Base-by-base conservation (phyloP, 192 early-diverging fungal genomes). In the Diversispora epigaea region DNA sequence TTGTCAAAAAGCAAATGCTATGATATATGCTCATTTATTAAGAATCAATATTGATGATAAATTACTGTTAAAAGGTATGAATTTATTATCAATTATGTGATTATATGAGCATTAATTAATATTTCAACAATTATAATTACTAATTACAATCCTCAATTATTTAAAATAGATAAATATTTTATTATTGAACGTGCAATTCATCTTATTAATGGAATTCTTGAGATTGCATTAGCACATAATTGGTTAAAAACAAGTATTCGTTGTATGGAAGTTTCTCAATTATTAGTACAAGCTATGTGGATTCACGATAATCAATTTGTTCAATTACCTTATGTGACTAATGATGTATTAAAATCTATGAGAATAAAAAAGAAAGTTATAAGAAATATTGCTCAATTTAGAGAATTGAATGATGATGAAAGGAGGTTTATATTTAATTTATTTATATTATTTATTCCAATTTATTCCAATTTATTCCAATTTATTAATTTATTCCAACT, bases 271-370 rank as follows among this genome's bases (percentile, higher is more conserved):
- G 85, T 98, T 54, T 86, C 90, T 49, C 97, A 98, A 84, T 86
- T 91, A 77, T 81, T 99, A 54, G 88, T 94, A 4, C 98, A 99
- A 82, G 98, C 94, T 17, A 81, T 93, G 32, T 92, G 89, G 70
- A 83, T 86, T 76, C 84, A 90, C 75, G 94, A 93, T 49, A 86
- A 92, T 7, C 89, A 92, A 21, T 81, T 98, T 40, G 82, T 92
- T 71, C 95, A 98, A 82, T 84, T 99, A 40, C 96, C 96, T 45
- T 88, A 89, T 55, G 80, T 97, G 44, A 88, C 84, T 41, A 72
- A 80, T 45, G 89, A 92, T n/a, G 80, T 88, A 68, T 65, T 95
- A 54, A 89, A 89, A 75, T 78, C 87, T 15, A 83, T 89, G 69
- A 84, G 81, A 19, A 79, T 80, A n/a, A 90, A 87, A 76, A 95